Percentiles rank a stretch among this genome's conserved stretches.
Conservation (phyloP, 2,329 filamentous ascomycete species). For the Microcyclosporella mali region DNA sequence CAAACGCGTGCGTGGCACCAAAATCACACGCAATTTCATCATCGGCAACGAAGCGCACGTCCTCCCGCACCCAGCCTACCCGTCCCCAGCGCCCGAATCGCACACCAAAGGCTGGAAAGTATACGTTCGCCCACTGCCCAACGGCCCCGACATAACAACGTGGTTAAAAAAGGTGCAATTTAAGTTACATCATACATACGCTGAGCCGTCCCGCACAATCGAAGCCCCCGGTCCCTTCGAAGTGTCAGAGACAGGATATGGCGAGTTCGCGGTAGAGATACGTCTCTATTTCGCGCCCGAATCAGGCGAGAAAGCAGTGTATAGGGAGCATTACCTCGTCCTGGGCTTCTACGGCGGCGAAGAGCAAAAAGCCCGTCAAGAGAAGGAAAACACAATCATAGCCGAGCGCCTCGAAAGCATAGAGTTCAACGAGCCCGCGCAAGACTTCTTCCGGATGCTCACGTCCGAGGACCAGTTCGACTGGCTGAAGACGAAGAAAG, state of each 20-base stretch:
- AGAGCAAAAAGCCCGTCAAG: slow-evolving; percentile 63
- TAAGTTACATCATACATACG: slow-evolving; percentile 95
- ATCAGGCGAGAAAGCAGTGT: slow-evolving; percentile 86
- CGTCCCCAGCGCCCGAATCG: slow-evolving; percentile 70
- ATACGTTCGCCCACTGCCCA: slow-evolving; percentile 84
- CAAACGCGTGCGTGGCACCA: slow-evolving; percentile 32
- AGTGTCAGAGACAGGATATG: slow-evolving; percentile 91
- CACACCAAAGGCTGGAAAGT: slow-evolving; percentile 97
- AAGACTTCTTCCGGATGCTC: slow-evolving; percentile 81
- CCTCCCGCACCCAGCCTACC: slow-evolving; percentile 70
- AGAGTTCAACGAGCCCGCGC: slow-evolving; percentile 94
- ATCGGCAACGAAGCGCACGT: slow-evolving; percentile 46
- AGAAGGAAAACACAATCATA: slow-evolving; percentile 59
- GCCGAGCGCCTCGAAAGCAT: slow-evolving; percentile 88
- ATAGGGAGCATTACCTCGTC: slow-evolving; percentile 86
- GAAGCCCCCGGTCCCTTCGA: slow-evolving; percentile 71
- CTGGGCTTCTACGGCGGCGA: slow-evolving; percentile 81
- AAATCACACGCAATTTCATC: slow-evolving; percentile 33
- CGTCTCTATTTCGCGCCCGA: slow-evolving; percentile 89
- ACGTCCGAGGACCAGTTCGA: slow-evolving; percentile 62
- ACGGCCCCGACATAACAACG: slow-evolving; percentile 78
- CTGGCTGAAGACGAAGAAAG: slow-evolving; percentile 51
- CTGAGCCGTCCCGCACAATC: slow-evolving; percentile 79
- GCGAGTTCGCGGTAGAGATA: slow-evolving; percentile 94
- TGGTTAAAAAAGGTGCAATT: slow-evolving; percentile 98